A percentile compares a stretch with the other conserved stretches of the same genome.
phyloP scores from a whole-genome alignment of 495 filamentous ascomycete genomes.

The Aspergillus nidulans region DNA sequence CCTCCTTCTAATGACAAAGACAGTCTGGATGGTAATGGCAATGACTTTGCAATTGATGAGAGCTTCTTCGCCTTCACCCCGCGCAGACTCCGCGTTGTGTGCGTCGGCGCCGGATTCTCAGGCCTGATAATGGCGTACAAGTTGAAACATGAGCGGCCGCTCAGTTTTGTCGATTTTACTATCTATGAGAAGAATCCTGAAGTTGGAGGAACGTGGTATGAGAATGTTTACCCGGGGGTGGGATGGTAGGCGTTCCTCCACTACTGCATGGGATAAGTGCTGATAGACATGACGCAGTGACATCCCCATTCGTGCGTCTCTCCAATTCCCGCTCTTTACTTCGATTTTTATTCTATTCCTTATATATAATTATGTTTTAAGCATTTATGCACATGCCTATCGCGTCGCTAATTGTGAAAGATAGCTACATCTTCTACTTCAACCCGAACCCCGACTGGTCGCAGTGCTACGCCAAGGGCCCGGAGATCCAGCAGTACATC shows the following conservation, averaged over 20 bases:
- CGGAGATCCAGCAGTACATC: conserved; percentile 59
- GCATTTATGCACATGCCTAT: too few relatives aligned
- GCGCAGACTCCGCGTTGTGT: conserved; percentile 30
- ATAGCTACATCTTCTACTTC: conserved; percentile 51
- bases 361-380: neutral
- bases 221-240: conserved; percentile 51
- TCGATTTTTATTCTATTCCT: neutral
- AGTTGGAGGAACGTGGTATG: conserved; percentile 48
- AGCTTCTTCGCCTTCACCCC: conserved; percentile 13
- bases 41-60: neutral
- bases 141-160: conserved; percentile 24
- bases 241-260: conserved; percentile 41
- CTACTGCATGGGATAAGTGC: neutral
- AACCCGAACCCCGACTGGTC: conserved; percentile 59
- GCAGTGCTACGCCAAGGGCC: conserved; percentile 49
- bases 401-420: too few relatives aligned
- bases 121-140: conserved; percentile 44
- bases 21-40: neutral
- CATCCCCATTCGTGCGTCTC: conserved; percentile 44
- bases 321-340: conserved; percentile 23
- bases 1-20: neutral
- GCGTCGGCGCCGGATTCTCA: conserved; percentile 50
- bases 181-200: conserved; percentile 47
- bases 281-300: neutral
- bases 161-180: conserved; percentile 41